These are phyloP conservation scores for Lomentospora prolificans DNA, from an alignment of 2,329 filamentous ascomycete species.

Conservation along the genomic window DNA sequence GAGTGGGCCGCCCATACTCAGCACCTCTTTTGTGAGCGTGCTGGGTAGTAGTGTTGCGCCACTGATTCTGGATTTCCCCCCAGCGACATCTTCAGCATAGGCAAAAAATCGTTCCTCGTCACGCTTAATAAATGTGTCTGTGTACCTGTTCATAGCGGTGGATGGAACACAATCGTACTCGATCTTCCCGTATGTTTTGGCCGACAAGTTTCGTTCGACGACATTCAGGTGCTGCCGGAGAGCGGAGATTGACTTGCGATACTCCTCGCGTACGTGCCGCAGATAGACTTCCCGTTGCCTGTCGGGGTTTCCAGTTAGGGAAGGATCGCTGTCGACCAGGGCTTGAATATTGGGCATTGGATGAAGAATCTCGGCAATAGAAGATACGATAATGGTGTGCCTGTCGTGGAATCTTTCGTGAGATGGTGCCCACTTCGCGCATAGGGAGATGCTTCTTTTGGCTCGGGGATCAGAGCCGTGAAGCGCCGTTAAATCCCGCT, in stretches of 20 bases:
- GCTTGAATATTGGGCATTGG: conserved; percentile 23
- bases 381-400: conserved; percentile 45
- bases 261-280: conserved; percentile 41
- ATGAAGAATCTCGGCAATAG: conserved; percentile 46
- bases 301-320: conserved; percentile 9
- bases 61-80: conserved; percentile 39
- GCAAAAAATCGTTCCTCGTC: conserved; percentile 37
- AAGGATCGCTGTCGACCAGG: conserved; percentile 20
- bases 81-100: conserved; percentile 38
- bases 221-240: conserved; percentile 43
- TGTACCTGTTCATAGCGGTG: conserved; percentile 45
- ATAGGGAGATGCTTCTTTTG: conserved; percentile 39
- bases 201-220: conserved; percentile 41
- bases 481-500: conserved; percentile 33
- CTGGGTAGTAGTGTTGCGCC: conserved; percentile 46
- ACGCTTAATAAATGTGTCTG: conserved; percentile 36
- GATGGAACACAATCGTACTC: conserved; percentile 48
- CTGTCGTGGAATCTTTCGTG: conserved; percentile 46
- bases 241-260: conserved; percentile 39
- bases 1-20: neutral
- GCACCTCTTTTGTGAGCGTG: conserved; percentile 27
- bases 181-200: conserved; percentile 37
- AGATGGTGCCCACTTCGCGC: conserved; percentile 51
- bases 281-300: conserved; percentile 38
- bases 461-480: conserved; percentile 26